Evolutionary conservation across 192 early-diverging fungal species (phyloP), one percentile per base, ranked within the genome.

Genomic region (Coemansia sp.): DNA sequence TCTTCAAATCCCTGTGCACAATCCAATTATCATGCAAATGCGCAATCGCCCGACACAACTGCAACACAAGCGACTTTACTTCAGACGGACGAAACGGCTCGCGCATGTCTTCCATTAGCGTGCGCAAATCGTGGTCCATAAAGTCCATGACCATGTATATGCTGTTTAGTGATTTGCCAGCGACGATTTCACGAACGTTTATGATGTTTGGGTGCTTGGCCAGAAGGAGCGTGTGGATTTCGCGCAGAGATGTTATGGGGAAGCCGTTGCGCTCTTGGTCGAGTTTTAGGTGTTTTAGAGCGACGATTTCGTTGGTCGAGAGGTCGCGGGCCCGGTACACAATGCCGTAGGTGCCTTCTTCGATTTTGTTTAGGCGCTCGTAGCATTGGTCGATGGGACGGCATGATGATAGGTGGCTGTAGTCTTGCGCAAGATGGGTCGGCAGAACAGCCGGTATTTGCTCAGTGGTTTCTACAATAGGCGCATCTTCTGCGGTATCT

Each of bases 131-230:
- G 68, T 97, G 95, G 37, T 96, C 93, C 65, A 96, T 88, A 73
- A 91, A 98, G 57, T 98, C 96, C 96, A 98, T 98, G 4, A 94
- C 95, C 62, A 96, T 94, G 67, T 94, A 98, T 27, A 97, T 89
- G 68, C 90, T 91, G 68, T 59, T 64, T 6, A 82, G 49, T 22
- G 75, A 64, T 49, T 62, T 14, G 10, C 91, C 90, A 17, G 89
- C 88, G 1, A 86, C 88, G 37, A 93, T 91, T 62, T 92, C 91
- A 6, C 86, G 82, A 19, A 93, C 89, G 60, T 92, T 89, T 19
- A 93, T 88, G 50, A 93, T 91, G 75, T 93, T 87, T 5, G 89
- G 87, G 70, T 93, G 92, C 63, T 90, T 89, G n/a, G 89, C 88
- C 31, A 89, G 31, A 14, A 90, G 74, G 25, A 93, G 77, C 16